phyloP scores from a whole-genome alignment of 2,329 filamentous ascomycete species.

The Penicillium sp. region DNA sequence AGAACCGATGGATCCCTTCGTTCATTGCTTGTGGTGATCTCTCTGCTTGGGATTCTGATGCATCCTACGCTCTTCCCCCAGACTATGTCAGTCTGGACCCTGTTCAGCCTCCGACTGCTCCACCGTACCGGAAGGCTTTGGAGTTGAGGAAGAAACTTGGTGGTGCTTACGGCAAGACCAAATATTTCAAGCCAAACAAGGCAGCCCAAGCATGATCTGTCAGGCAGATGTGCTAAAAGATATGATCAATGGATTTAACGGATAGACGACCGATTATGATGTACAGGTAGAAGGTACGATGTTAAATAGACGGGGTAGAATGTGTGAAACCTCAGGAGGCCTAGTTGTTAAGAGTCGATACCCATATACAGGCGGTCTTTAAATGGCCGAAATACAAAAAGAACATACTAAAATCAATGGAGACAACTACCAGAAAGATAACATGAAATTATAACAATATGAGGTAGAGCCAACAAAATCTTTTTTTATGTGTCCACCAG shows the following conservation, averaged over 20 bases:
- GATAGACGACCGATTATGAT: slow-evolving; percentile 14
- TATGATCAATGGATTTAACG: slow-evolving; percentile 10
- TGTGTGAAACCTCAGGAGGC: not conserved
- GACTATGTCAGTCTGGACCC: slow-evolving; percentile 86
- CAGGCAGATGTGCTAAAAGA: not conserved
- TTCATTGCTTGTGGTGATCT: slow-evolving; percentile 98
- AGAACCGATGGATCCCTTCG: slow-evolving; percentile 81
- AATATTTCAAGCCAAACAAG: slow-evolving; percentile 33
- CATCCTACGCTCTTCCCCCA: slow-evolving; percentile 85
- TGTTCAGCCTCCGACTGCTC: slow-evolving; percentile 91
- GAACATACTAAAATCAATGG: not conserved
- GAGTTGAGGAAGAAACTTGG: slow-evolving; percentile 77
- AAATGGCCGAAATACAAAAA: not conserved
- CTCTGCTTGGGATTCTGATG: slow-evolving; percentile 92
- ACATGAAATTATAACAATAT: too few relatives aligned
- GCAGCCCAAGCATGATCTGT: not conserved
- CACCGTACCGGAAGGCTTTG: slow-evolving; percentile 88
- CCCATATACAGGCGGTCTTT: slow-evolving; percentile 14
- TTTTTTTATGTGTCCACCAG: not conserved
- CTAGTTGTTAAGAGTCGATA: slow-evolving; percentile 11
- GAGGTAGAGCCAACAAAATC: too few relatives aligned
- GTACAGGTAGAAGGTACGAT: slow-evolving; percentile 3
- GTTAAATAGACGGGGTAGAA: not conserved
- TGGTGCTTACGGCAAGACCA: slow-evolving; percentile 75
- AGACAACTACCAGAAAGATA: too few relatives aligned